A percentile compares a stretch with the other conserved stretches of the same genome.
These are phyloP conservation scores for Colletotrichum sp. DNA, from an alignment of 2,329 filamentous ascomycete species.

Conservation along the genomic window DNA sequence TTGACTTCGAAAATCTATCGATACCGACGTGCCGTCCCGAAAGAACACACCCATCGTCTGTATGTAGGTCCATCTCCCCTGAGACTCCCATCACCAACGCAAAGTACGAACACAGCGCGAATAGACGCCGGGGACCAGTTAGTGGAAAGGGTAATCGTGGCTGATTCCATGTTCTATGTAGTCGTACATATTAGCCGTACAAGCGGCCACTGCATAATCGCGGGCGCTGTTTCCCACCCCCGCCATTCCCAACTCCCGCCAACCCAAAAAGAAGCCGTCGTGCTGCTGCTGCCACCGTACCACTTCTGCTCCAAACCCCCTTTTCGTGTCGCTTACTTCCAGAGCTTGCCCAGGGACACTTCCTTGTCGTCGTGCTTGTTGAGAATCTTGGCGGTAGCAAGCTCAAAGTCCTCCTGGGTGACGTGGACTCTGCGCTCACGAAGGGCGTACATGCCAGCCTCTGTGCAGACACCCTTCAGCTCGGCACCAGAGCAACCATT, in stretches of 20 bases:
- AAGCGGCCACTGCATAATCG: constrained; percentile 8
- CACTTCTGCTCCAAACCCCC: constrained; percentile 1
- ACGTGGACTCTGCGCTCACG: constrained; percentile 96
- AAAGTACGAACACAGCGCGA: not conserved
- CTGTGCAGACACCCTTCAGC: constrained; percentile 97
- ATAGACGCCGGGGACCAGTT: not conserved
- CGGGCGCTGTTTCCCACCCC: constrained; percentile 9
- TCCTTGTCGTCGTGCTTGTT: constrained; percentile 99
- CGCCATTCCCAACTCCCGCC: constrained; percentile 10
- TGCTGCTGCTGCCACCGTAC: constrained; percentile 1
- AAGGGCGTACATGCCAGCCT: constrained; percentile 97
- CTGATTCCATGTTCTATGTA: constrained; percentile 21
- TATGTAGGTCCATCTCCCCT: not conserved
- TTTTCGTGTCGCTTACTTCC: constrained; percentile 39
- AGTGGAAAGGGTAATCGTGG: constrained; percentile 4
- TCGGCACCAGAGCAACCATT: constrained; percentile 98
- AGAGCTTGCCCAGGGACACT: constrained; percentile 86
- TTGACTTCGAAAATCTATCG: not conserved
- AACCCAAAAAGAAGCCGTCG: constrained; percentile 17
- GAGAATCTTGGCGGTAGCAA: constrained; percentile 97
- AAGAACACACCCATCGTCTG: not conserved
- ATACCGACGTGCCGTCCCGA: not conserved
- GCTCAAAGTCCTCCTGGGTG: constrained; percentile 98
- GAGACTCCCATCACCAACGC: not conserved
- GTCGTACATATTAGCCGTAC: constrained; percentile 21